Base-by-base conservation (phyloP, 2,329 filamentous ascomycete genomes). In the Xenoacremonium recifei region DNA sequence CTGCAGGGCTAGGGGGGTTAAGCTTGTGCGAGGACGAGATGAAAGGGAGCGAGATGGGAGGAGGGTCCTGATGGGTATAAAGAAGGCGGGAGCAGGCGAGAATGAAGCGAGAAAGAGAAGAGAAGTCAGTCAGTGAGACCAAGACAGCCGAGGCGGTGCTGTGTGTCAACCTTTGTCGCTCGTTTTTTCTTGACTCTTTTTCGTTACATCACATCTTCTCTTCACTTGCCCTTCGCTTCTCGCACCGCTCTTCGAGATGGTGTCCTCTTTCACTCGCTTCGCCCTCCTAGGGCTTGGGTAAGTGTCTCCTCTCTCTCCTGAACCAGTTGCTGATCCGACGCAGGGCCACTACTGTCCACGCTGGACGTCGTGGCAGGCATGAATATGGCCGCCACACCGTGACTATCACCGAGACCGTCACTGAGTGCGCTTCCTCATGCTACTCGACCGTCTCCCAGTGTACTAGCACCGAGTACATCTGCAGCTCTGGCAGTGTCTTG, bases 321-420 rank as follows among this genome's bases (percentile, higher is more conserved):
- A 16, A 2, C 13, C 6, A 27, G 10, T 4, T 38, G 34, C 42
- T 55, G 19, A 54, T 39, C 18, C n/a, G 12, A 18, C 38, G 30
- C 36, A 65, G 62, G 37, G 53, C 52, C 3, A 43, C 48, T 23
- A 21, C 55, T 15, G 59, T 48, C 15, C 40, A 17, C 16, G 60
- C 62, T 5, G 48, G 53, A 21, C n/a, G n/a, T n/a, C n/a, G n/a
- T n/a, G n/a, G n/a, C n/a, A n/a, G n/a, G n/a, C n/a, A n/a, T n/a
- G n/a, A n/a, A n/a, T n/a, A n/a, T 50, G 52, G 29, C 6, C 45
- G 52, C 2, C 44, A 54, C 4, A 61, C 62, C 3, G 45, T 62
- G 6, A 67, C 65, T 7, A 55, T 65, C 16, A 64, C 61, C 6
- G 50, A 53, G 39, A 64, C 63, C 3, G 49, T 60, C 18, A 59